Conservation (phyloP, 805 yeast species). For the Ogataea neopini region DNA sequence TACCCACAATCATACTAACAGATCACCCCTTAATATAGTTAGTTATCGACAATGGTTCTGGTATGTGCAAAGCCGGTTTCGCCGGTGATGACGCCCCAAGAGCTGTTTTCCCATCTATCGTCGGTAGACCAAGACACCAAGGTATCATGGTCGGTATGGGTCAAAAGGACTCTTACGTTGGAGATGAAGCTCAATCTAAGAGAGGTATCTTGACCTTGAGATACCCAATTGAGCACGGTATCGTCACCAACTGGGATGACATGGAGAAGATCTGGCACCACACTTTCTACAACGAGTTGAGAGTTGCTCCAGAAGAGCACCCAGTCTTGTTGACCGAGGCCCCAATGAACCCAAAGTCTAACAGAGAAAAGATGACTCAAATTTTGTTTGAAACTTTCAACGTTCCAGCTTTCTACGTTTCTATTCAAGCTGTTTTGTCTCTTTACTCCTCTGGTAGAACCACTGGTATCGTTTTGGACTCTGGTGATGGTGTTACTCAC, state of each 20-base stretch:
- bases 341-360: constrained; percentile 98
- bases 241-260: constrained; percentile 99
- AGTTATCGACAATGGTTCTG: constrained; percentile 99
- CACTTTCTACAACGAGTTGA: constrained; percentile 99
- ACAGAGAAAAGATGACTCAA: constrained; percentile 99
- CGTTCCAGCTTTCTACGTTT: constrained; percentile 98
- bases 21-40: constrained; percentile 31
- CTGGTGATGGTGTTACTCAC: constrained; percentile 99
- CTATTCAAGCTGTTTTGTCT: constrained; percentile 97
- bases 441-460: constrained; percentile 99
- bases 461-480: constrained; percentile 98
- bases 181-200: constrained; percentile 99
- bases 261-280: constrained; percentile 99
- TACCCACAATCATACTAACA: constrained; percentile 24
- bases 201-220: constrained; percentile 99
- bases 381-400: constrained; percentile 98
- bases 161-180: constrained; percentile 99
- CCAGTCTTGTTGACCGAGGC: constrained; percentile 99
- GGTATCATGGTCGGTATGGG: constrained; percentile 99
- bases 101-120: constrained; percentile 99
- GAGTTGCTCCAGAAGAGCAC: constrained; percentile 99
- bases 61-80: constrained; percentile 99
- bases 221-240: constrained; percentile 99
- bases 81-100: constrained; percentile 99
- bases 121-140: constrained; percentile 99